phyloP scores from a whole-genome alignment of 1,284 basidiomycete species.

The Fomitopsis betulina region DNA sequence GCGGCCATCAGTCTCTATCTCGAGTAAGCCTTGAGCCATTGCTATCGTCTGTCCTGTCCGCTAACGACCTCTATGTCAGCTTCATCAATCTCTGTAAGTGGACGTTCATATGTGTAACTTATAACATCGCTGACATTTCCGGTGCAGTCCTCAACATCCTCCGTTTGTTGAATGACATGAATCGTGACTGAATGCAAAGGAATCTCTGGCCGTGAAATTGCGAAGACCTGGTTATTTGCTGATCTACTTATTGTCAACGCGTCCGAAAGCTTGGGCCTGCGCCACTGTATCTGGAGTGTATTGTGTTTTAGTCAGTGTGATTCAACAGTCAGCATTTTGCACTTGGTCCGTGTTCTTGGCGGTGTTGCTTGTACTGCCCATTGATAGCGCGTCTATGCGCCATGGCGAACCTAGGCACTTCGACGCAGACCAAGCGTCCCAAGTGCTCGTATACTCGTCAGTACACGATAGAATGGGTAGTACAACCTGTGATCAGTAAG shows the following conservation, averaged over 20 bases:
- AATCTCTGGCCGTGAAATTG: not conserved
- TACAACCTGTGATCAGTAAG: not conserved
- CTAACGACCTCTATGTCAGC: conserved; percentile 12
- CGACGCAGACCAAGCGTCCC: too few relatives aligned
- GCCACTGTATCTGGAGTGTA: not conserved
- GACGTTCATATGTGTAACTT: not conserved
- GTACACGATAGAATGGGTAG: too few relatives aligned
- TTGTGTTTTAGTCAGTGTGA: not conserved
- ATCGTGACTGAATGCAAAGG: not conserved
- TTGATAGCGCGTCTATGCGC: too few relatives aligned
- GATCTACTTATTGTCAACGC: not conserved
- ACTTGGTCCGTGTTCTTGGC: not conserved
- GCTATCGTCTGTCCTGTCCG: conserved; percentile 18
- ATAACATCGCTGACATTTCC: conserved; percentile 1
- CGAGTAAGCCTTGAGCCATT: conserved; percentile 47
- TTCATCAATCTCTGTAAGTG: conserved; percentile 31
- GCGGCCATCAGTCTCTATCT: conserved; percentile 85
- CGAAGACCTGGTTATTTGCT: not conserved
- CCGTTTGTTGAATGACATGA: conserved; percentile 25
- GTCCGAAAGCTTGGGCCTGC: not conserved
- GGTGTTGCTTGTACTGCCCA: not conserved
- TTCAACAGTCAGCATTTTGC: not conserved
- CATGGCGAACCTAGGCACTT: too few relatives aligned
- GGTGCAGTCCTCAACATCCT: conserved; percentile 29
- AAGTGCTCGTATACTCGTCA: too few relatives aligned